A percentile compares a stretch with the other conserved stretches of the same genome.
Conservation (phyloP, 2,329 filamentous ascomycete species). For the Diatrype stigma region DNA sequence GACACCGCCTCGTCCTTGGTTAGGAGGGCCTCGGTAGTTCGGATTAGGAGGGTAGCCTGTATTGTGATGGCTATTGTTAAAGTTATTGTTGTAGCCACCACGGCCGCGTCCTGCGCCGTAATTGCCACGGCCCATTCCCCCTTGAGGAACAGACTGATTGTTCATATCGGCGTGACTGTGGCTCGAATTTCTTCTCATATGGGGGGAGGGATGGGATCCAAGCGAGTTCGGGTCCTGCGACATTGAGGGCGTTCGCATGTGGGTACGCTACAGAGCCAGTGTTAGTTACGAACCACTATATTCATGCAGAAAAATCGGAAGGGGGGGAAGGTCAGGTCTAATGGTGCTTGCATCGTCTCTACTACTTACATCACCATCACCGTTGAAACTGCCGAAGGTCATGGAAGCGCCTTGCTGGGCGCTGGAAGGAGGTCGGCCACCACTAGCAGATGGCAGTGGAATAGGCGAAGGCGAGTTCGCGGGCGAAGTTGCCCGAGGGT, state of each 20-base stretch:
- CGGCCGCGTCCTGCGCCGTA: slow-evolving; percentile 49
- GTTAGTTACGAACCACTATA: slow-evolving; percentile 18
- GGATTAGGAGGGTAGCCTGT: slow-evolving; percentile 39
- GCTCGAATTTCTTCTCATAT: slow-evolving; percentile 81
- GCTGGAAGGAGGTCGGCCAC: slow-evolving; percentile 78
- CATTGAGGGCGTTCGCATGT: slow-evolving; percentile 64
- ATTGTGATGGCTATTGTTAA: slow-evolving; percentile 39
- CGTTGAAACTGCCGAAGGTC: slow-evolving; percentile 79
- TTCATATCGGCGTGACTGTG: slow-evolving; percentile 61
- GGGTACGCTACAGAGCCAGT: slow-evolving; percentile 44
- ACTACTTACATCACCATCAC: slow-evolving; percentile 72
- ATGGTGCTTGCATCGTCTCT: slow-evolving; percentile 4
- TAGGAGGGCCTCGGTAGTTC: slow-evolving; percentile 34
- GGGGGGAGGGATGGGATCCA: slow-evolving; percentile 60
- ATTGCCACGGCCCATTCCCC: slow-evolving; percentile 53
- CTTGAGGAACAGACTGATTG: slow-evolving; percentile 49
- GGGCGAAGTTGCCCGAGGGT: slow-evolving; percentile 76
- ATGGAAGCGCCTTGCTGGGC: slow-evolving; percentile 63
- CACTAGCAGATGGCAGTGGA: slow-evolving; percentile 77
- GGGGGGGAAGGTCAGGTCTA: slow-evolving; percentile 15
- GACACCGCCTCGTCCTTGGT: slow-evolving; percentile 49
- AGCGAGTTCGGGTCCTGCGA: slow-evolving; percentile 58
- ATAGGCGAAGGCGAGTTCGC: slow-evolving; percentile 89
- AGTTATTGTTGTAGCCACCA: slow-evolving; percentile 45
- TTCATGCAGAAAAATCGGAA: slow-evolving; percentile 11